phyloP scores from a whole-genome alignment of 306 rosid genomes.

The Prunus davidiana region DNA sequence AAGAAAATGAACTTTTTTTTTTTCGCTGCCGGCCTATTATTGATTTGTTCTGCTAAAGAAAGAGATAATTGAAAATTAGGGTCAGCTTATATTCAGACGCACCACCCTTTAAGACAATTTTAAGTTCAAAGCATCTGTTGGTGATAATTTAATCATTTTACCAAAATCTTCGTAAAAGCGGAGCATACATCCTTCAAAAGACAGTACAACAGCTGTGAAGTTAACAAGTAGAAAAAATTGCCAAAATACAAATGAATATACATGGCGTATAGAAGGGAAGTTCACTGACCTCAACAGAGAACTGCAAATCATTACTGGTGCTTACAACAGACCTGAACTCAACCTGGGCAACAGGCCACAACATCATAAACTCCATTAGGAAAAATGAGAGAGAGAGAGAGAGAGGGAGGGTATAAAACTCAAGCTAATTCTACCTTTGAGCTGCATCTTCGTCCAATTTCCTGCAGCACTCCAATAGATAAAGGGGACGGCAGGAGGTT shows the following conservation, averaged over 20 bases:
- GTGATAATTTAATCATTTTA: neutral
- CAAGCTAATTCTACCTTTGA: conserved; percentile 59
- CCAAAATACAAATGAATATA: neutral
- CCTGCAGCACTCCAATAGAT: conserved; percentile 81
- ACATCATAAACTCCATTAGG: conserved; percentile 9
- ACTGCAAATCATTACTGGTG: conserved; percentile 94
- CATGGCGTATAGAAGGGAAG: conserved; percentile 1
- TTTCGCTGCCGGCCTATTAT: neutral
- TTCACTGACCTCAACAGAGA: conserved; percentile 87
- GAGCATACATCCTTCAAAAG: neutral
- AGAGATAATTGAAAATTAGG: neutral
- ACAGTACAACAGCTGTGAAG: neutral
- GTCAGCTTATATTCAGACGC: neutral
- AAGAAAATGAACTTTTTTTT: neutral
- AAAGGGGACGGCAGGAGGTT: conserved; percentile 51
- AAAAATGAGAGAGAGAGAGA: neutral
- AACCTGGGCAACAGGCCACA: conserved; percentile 48
- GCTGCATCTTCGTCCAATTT: conserved; percentile 76
- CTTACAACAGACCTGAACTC: conserved; percentile 83
- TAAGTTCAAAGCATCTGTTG: neutral
- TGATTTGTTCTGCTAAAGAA: neutral
- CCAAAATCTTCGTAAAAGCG: neutral
- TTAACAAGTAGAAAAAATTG: neutral
- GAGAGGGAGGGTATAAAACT: neutral
- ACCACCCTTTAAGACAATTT: neutral